Conservation (phyloP, 2,329 filamentous ascomycete species). For the Colletotrichum horii region DNA sequence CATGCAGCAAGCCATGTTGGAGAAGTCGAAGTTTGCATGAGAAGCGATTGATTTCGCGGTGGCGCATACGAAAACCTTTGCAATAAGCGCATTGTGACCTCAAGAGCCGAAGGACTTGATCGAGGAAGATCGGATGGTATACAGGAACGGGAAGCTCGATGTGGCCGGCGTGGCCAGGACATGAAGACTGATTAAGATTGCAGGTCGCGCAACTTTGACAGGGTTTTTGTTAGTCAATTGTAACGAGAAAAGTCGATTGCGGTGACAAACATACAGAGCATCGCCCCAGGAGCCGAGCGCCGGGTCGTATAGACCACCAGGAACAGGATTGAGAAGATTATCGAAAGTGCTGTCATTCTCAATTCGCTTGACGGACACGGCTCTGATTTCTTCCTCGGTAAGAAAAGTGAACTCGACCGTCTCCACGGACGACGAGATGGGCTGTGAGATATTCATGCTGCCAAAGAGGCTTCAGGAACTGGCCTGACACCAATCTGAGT, state of each 20-base stretch:
- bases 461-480: constrained; percentile 4
- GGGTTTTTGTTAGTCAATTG: constrained; percentile 22
- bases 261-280: constrained; percentile 66
- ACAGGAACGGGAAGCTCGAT: constrained; percentile 93
- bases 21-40: constrained; percentile 85
- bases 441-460: constrained; percentile 77
- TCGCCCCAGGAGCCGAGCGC: constrained; percentile 91
- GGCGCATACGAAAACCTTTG: constrained; percentile 81
- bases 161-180: constrained; percentile 92
- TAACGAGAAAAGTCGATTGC: neutral
- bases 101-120: constrained; percentile 85
- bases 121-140: constrained; percentile 97
- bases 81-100: constrained; percentile 92
- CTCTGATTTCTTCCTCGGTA: constrained; percentile 79
- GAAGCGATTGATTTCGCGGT: constrained; percentile 77
- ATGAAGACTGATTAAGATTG: constrained; percentile 79
- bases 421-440: constrained; percentile 81
- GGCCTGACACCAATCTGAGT: constrained; percentile 4
- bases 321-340: constrained; percentile 84
- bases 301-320: constrained; percentile 90
- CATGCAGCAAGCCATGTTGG: constrained; percentile 79
- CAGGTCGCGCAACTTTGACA: constrained; percentile 83
- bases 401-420: constrained; percentile 91
- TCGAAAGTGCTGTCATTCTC: constrained; percentile 96
- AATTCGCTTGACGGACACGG: constrained; percentile 91